Percentiles rank a stretch among this genome's conserved stretches.
phyloP scores from a whole-genome alignment of 139 green algal genomes.

The Micractinium conductrix region DNA sequence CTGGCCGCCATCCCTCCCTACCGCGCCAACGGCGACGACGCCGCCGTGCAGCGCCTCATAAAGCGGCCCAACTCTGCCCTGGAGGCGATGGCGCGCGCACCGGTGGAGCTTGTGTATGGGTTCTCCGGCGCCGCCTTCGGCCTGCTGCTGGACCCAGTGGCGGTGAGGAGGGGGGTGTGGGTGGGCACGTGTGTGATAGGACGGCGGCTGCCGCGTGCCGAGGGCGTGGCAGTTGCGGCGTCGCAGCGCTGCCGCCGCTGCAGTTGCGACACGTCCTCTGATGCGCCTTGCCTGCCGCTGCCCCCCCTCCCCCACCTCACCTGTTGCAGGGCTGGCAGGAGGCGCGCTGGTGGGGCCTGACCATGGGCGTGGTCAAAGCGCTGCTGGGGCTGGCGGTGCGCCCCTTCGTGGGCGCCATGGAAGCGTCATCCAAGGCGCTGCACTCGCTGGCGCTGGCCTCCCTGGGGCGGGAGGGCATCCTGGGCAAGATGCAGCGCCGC shows the following conservation, averaged over 20 bases:
- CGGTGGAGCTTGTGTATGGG: slow-evolving; percentile 63
- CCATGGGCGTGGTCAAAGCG: slow-evolving; percentile 72
- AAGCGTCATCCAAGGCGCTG: slow-evolving; percentile 64
- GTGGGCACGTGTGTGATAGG: too few species aligned
- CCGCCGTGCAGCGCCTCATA: slow-evolving; percentile 63
- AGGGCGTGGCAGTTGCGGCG: too few species aligned
- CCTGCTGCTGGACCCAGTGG: slow-evolving; percentile 71
- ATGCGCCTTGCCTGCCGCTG: too few species aligned
- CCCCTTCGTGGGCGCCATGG: slow-evolving; percentile 65
- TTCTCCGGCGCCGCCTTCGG: slow-evolving; percentile 55
- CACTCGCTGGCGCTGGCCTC: slow-evolving; percentile 74
- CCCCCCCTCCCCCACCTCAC: background rate
- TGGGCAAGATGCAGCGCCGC: slow-evolving; percentile 74
- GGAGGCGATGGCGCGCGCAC: slow-evolving; percentile 64
- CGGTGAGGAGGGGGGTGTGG: slow-evolving; percentile 26
- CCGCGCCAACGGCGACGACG: slow-evolving; percentile 64
- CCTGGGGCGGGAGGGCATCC: slow-evolving; percentile 84
- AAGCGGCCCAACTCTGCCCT: slow-evolving; percentile 66
- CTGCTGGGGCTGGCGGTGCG: slow-evolving; percentile 64
- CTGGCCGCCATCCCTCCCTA: slow-evolving; percentile 72
- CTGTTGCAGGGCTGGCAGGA: slow-evolving; percentile 50
- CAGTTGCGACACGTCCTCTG: too few species aligned
- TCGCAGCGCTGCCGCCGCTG: too few species aligned
- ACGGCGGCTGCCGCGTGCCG: too few species aligned
- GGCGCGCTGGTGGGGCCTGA: slow-evolving; percentile 47